phyloP scores from a whole-genome alignment of 2,329 filamentous ascomycete genomes.

The Colletotrichum melonis region DNA sequence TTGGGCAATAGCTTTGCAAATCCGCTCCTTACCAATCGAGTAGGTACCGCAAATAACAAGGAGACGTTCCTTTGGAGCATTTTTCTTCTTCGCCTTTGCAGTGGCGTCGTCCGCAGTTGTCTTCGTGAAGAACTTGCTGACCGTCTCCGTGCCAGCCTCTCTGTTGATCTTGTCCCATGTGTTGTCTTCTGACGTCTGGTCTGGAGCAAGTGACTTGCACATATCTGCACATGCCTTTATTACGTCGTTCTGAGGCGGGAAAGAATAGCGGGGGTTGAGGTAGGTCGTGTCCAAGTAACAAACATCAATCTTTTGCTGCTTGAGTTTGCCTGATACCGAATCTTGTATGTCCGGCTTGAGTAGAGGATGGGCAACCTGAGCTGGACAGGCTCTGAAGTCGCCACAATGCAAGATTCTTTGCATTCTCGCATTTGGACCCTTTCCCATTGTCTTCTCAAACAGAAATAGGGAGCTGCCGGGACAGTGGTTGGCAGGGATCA shows the following conservation, averaged over 20 bases:
- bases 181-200: slow-evolving; percentile 62
- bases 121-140: slow-evolving; percentile 65
- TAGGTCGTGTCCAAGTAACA: slow-evolving; percentile 99
- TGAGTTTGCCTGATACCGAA: slow-evolving; percentile 74
- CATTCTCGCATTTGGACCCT: slow-evolving; percentile 66
- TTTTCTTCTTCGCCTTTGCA: slow-evolving; percentile 42
- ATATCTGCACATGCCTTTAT: slow-evolving; percentile 89
- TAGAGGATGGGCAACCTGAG: slow-evolving; percentile 84
- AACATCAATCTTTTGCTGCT: slow-evolving; percentile 89
- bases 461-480: slow-evolving; percentile 94
- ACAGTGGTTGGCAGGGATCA: slow-evolving; percentile 97
- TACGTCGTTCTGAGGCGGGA: slow-evolving; percentile 89
- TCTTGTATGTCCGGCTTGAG: slow-evolving; percentile 82
- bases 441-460: slow-evolving; percentile 82
- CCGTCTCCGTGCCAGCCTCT: slow-evolving; percentile 53
- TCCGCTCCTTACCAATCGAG: slow-evolving; percentile 96
- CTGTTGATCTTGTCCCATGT: slow-evolving; percentile 58
- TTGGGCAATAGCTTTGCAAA: slow-evolving; percentile 91
- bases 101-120: slow-evolving; percentile 43
- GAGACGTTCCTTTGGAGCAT: slow-evolving; percentile 66
- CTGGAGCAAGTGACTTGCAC: slow-evolving; percentile 80
- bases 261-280: slow-evolving; percentile 93
- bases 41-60: slow-evolving; percentile 96
- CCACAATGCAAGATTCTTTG: slow-evolving; percentile 94
- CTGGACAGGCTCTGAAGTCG: slow-evolving; percentile 91